Evolutionary conservation across 2,329 filamentous ascomycete species (phyloP).

Genomic region (Coniella vitis): DNA sequence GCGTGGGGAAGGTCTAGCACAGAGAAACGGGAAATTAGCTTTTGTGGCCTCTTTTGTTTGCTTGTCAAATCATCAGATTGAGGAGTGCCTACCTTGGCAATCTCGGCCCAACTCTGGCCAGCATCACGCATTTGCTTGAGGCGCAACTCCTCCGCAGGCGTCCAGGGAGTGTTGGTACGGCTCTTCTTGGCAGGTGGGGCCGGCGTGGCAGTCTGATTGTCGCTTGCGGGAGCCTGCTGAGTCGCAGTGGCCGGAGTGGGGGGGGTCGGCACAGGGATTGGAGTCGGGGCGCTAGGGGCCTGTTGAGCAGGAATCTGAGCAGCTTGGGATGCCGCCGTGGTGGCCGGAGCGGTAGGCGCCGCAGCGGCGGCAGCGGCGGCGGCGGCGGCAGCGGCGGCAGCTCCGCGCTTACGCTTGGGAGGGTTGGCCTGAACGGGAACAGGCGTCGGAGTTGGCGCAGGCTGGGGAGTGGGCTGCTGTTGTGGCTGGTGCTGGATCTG

Average conservation of each 20-base stretch:
- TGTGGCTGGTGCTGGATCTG: conserved; percentile 22
- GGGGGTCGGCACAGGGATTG: conserved; percentile 24
- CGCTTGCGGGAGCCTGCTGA: conserved; percentile 20
- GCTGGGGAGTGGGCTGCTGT: conserved; percentile 22
- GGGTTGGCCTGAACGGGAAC: background rate
- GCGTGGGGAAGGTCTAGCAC: conserved; percentile 73
- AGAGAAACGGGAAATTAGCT: background rate
- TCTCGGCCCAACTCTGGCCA: conserved; percentile 94
- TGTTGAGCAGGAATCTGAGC: conserved; percentile 30
- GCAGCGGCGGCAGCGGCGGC: conserved; percentile 24
- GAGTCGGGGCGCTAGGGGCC: conserved; percentile 18
- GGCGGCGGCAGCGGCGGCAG: conserved; percentile 31
- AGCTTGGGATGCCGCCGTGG: conserved; percentile 26
- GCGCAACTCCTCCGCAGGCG: conserved; percentile 83
- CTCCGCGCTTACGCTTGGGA: conserved; percentile 24
- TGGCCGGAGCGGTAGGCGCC: conserved; percentile 18
- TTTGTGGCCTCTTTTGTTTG: too few relatives aligned
- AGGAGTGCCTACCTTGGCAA: conserved; percentile 69
- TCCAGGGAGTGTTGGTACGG: conserved; percentile 98
- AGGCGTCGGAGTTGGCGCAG: conserved; percentile 24
- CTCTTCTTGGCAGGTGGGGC: conserved; percentile 76
- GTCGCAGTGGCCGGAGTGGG: conserved; percentile 23
- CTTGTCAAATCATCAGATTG: background rate
- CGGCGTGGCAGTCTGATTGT: conserved; percentile 28
- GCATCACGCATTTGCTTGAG: conserved; percentile 92